Evolutionary conservation across 78 protist genomes (phyloP), one percentile per base, ranked within the genome.

Genomic region (Trichosphaerium sp.): DNA sequence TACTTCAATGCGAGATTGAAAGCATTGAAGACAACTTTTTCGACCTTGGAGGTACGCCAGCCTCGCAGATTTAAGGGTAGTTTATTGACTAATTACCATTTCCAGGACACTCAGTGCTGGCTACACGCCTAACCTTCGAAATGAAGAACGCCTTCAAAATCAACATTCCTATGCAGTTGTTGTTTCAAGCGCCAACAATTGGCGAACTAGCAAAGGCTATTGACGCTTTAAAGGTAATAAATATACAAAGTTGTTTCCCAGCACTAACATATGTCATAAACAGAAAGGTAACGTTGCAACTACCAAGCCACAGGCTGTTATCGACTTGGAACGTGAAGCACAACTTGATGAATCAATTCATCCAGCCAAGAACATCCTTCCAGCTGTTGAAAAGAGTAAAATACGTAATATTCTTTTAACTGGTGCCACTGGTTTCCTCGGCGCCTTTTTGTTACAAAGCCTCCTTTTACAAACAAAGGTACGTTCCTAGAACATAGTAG

Each of bases 351-450:
- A 21, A 2, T 0, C 51, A 39, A 6, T 71, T 29, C 21, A 23
- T 29, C 39, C 31, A 29, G 28, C n/a, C 44, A 28, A 8, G 4
- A 11, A 21, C 39, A 23, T 23, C 44, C 21, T 15, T 4, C 65
- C 21, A 14, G 39, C 34, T 6, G 29, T 18, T n/a, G 5, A 4
- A 23, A 23, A 15, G 4, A 8, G 14, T 5, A 23, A 8, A 5
- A 7, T 8, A 28, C 25, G 21, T 21, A 10, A 8, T 11, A 21
- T 65, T 41, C 26, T 75, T 11, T 65, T 75, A 58, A 75, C 75
- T 3, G 82, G 82, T 6, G 82, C 75, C 37, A 75, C 82, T 6
- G 85, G 85, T 14, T 80, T 80, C 57, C 64, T 80, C 57, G 86
- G 86, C 12, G 66, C 71, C 21, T 72, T 65, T 65, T 26, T 80